These are phyloP conservation scores for Hypseocharis bilobata DNA, from an alignment of 441 rosid species.

Conservation along the genomic window DNA sequence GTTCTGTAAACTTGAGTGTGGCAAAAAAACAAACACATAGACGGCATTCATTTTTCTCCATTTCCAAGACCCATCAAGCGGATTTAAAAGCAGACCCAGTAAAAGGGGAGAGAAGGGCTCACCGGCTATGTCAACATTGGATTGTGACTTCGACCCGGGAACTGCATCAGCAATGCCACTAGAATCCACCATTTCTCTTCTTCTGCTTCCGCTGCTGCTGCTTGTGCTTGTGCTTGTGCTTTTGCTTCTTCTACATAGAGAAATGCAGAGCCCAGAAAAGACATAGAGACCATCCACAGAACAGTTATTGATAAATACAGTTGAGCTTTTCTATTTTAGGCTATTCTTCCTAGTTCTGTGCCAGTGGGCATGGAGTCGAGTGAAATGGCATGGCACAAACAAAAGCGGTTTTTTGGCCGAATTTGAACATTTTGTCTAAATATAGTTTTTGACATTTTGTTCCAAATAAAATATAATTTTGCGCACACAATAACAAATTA, in stretches of 20 bases:
- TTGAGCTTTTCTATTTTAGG: background rate
- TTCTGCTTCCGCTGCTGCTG: too few relatives aligned
- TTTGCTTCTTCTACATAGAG: background rate
- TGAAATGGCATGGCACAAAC: too few relatives aligned
- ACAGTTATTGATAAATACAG: background rate
- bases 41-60: background rate
- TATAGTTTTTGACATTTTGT: too few relatives aligned
- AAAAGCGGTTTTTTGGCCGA: too few relatives aligned
- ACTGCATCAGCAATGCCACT: background rate
- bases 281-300: too few relatives aligned
- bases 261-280: background rate
- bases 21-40: background rate
- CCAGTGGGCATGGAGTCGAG: too few relatives aligned
- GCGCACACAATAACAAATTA: too few relatives aligned
- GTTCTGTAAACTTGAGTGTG: background rate
- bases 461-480: too few relatives aligned
- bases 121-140: background rate
- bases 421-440: too few relatives aligned
- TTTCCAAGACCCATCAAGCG: background rate
- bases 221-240: too few relatives aligned
- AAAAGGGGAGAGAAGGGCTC: background rate
- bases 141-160: too few relatives aligned
- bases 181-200: background rate
- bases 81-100: background rate
- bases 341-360: too few relatives aligned